Percentiles rank a stretch among this genome's conserved stretches.
These are phyloP conservation scores for Mortierella sp. DNA, from an alignment of 371 early-diverging fungal genomes.

Conservation along the genomic window DNA sequence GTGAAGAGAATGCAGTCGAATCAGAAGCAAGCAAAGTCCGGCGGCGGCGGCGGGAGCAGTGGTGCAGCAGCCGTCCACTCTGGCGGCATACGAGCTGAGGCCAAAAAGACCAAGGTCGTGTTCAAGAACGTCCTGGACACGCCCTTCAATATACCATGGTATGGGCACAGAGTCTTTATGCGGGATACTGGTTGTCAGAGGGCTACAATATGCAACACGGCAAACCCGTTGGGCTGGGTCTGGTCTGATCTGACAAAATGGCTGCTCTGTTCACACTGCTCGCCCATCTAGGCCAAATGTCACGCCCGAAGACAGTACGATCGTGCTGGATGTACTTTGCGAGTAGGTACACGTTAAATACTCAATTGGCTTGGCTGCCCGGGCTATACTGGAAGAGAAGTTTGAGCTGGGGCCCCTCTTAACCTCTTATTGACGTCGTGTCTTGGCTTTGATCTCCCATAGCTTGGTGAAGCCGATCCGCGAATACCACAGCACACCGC, in stretches of 20 bases:
- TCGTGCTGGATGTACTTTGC: conserved; percentile 35
- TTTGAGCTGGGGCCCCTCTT: neutral
- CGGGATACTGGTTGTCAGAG: too few relatives aligned
- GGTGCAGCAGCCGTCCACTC: conserved; percentile 11
- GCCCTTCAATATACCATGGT: conserved; percentile 48
- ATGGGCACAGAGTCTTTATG: neutral
- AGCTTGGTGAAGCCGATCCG: conserved; percentile 30
- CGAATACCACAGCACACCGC: conserved; percentile 8
- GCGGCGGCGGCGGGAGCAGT: too few relatives aligned
- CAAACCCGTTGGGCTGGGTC: too few relatives aligned
- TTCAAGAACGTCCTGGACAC: conserved; percentile 47
- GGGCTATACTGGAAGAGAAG: neutral
- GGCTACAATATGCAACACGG: too few relatives aligned
- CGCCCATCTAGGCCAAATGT: conserved; percentile 52
- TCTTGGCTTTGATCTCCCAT: too few relatives aligned
- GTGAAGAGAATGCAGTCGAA: conserved; percentile 2
- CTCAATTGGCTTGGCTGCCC: neutral
- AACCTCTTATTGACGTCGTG: too few relatives aligned
- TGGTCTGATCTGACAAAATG: too few relatives aligned
- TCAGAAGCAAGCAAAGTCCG: conserved; percentile 14
- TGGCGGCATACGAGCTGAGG: conserved; percentile 43
- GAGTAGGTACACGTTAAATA: conserved; percentile 23
- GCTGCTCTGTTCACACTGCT: too few relatives aligned
- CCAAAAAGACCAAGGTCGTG: conserved; percentile 34
- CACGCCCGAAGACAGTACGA: conserved; percentile 12